These are phyloP conservation scores for Melastoma malabathricum DNA, from an alignment of 345 rosid species.

Conservation along the genomic window DNA sequence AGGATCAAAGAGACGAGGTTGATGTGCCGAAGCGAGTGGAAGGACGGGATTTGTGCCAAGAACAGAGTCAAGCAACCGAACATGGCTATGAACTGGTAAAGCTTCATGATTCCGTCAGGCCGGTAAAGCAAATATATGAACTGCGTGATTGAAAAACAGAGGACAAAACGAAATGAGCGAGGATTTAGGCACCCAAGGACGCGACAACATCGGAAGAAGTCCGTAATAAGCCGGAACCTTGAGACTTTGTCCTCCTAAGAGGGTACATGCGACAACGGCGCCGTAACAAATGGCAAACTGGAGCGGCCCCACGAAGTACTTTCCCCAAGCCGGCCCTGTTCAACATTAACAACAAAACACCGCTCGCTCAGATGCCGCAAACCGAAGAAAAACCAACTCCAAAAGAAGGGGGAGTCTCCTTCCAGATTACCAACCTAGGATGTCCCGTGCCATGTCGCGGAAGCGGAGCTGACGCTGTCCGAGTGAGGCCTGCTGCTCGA, in stretches of 20 bases:
- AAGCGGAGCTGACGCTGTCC: constrained; percentile 25
- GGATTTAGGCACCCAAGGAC: background rate
- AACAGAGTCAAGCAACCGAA: constrained; percentile 20
- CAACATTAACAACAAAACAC: background rate
- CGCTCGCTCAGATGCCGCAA: background rate
- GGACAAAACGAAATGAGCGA: background rate
- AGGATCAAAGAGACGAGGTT: constrained; percentile 37
- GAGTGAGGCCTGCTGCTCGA: constrained; percentile 22
- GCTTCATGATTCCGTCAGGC: constrained; percentile 30
- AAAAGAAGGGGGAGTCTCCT: too few species aligned
- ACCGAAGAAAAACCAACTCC: background rate
- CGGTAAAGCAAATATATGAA: constrained; percentile 29
- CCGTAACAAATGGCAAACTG: constrained; percentile 43
- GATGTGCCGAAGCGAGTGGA: constrained; percentile 48
- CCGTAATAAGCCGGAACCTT: constrained; percentile 17
- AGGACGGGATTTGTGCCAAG: constrained; percentile 52
- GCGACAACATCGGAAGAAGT: background rate
- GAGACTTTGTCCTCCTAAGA: constrained; percentile 47
- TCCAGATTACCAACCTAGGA: constrained; percentile 10
- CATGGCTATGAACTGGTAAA: constrained; percentile 37
- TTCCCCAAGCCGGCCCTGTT: constrained; percentile 47
- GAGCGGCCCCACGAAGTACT: constrained; percentile 37
- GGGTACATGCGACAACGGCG: constrained; percentile 24
- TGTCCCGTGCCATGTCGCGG: constrained; percentile 24
- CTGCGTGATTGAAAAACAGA: constrained; percentile 17